Base-by-base conservation (phyloP, 2,329 filamentous ascomycete species). In the Paecilomyces sp. region DNA sequence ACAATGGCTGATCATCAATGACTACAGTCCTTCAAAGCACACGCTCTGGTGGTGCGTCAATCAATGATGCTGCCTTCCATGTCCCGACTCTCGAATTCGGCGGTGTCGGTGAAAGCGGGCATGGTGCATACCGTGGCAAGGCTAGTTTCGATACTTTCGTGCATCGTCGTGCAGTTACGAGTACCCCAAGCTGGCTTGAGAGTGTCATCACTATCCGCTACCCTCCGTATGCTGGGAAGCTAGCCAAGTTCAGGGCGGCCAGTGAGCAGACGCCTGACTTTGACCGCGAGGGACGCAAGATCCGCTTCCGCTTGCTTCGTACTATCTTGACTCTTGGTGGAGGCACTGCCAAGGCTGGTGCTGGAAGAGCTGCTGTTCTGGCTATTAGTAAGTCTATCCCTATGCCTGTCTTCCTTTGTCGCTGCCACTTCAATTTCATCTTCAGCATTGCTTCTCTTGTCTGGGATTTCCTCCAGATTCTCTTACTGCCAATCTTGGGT, bases 31-130 rank as follows among this genome's bases (percentile, higher is more conserved):
- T 90, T 56, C 75, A 77, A 62, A 75, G 79, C 60, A 83, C 88
- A 58, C 87, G 83, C 53, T 90, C 88, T 1, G 88, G 88, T 58
- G 88, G 88, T 64, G 88, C 85, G 30, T 82, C 77, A 54, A 67
- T 79, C 65, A 81, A 81, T 62, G 79, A 81, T 70, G 82, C 84
- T 58, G 88, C 85, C 73, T 87, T 88, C 77, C 89, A 92, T 24
- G 83, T 94, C 63, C 83, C 85, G 33, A 90, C 87, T 1, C 79
- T 94, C 1, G 81, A 88, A 41, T 96, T 96, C 71, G 92, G 92
- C 64, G 91, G 91, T 67, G 88, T 96, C 7, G 91, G 92, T 64
- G 84, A 88, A 66, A 91, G 87, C 53, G 91, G 91, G 58, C 82
- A 83, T 62, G 91, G 91, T 62, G 79, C 84, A 31, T 95, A 95